Conservation (phyloP, 2,329 filamentous ascomycete genomes). For the Claviceps cyperi region DNA sequence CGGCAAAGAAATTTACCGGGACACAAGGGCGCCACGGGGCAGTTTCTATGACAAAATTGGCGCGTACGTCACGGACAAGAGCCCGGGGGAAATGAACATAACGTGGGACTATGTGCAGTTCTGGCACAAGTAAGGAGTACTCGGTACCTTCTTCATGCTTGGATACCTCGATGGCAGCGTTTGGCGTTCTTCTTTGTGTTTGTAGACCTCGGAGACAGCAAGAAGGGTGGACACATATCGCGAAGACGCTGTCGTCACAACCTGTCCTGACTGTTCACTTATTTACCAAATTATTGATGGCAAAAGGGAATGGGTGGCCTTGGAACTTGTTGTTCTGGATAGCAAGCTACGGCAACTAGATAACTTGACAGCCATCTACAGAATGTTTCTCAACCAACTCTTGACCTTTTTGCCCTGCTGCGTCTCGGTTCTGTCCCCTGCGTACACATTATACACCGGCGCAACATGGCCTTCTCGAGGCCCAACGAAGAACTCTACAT, state of each 20-base stretch:
- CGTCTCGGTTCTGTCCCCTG: slow-evolving; percentile 9
- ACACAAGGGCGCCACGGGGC: slow-evolving; percentile 10
- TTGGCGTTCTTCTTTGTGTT: background rate
- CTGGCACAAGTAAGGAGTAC: slow-evolving; percentile 6
- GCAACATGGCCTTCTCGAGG: slow-evolving; percentile 11
- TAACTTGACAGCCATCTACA: slow-evolving; percentile 3
- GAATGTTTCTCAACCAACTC: slow-evolving; percentile 8
- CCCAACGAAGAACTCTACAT: slow-evolving; percentile 10
- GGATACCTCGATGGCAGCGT: background rate
- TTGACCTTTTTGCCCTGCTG: slow-evolving; percentile 11
- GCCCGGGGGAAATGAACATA: slow-evolving; percentile 9
- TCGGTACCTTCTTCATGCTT: background rate
- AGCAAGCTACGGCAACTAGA: no score
- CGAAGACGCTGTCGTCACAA: no score
- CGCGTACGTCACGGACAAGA: slow-evolving; percentile 12
- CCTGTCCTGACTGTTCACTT: no score
- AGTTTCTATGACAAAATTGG: slow-evolving; percentile 14
- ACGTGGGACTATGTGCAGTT: slow-evolving; percentile 11
- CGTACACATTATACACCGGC: slow-evolving; percentile 11
- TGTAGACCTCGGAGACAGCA: background rate
- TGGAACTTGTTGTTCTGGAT: no score
- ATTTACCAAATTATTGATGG: no score
- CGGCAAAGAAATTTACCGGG: slow-evolving; percentile 9
- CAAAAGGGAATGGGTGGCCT: no score
- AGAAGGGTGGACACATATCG: no score